Evolutionary conservation across 345 rosid genomes (phyloP), one percentile per base, ranked within the genome.

Genomic region (Lepidium africanum): DNA sequence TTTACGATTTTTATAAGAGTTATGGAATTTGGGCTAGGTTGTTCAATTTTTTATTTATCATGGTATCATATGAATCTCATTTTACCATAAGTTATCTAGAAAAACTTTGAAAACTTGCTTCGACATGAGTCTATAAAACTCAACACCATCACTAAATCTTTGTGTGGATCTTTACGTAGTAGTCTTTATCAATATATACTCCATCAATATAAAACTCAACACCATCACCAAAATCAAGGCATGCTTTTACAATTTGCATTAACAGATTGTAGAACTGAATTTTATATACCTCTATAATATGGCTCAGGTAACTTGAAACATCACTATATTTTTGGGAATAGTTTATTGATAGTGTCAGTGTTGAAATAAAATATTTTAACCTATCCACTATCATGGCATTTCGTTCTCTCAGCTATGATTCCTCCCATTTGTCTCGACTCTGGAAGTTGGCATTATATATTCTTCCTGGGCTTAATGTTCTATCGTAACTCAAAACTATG

Each of bases 201-300:
- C n/a, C n/a, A n/a, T n/a, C n/a, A n/a, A n/a, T n/a, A n/a, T n/a
- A n/a, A n/a, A n/a, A n/a, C n/a, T n/a, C n/a, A n/a, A n/a, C n/a
- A n/a, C n/a, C n/a, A n/a, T n/a, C n/a, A n/a, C 70, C 86, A 37
- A 87, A 82, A 77, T 81, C 91, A 58, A 81, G 94, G 94, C 60
- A 15, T 70, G 55, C 14, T 74, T 66, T 27, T 51, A 36, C 69
- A 48, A 17, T 63, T 23, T 63, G 23, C 14, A 51, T 6, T 6
- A 9, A 25, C 16, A 15, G 30, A 66, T 60, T 49, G 39, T 14
- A 14, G n/a, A 50, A 50, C 15, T 42, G 39, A 30, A 2, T 32
- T 14, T 38, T 16, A 10, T 42, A 27, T 15, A 39, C 14, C 25
- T 32, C 10, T 32, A 9, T 1, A 12, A 4, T 33, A 45, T 23